Conservation (phyloP, 768 basidiomycete genomes). For the Suillus bovinus region DNA sequence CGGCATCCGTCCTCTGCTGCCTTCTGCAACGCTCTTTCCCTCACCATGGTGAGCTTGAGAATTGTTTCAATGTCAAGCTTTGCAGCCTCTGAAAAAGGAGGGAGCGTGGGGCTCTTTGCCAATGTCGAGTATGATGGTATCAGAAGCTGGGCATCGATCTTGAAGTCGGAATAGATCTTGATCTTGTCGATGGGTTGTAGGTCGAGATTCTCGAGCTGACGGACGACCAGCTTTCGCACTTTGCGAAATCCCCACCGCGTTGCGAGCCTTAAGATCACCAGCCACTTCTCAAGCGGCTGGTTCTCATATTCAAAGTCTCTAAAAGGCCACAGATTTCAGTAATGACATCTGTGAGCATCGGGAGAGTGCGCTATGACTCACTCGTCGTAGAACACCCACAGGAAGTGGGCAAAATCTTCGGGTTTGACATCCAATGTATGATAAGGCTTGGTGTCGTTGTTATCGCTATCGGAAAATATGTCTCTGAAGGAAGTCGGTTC, state of each 20-base stretch:
- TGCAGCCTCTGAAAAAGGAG: conserved; percentile 53
- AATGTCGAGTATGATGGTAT: conserved; percentile 53
- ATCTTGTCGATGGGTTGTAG: conserved; percentile 56
- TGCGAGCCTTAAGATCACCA: conserved; percentile 51
- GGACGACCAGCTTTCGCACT: conserved; percentile 50
- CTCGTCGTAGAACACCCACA: conserved; percentile 62
- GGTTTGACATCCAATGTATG: conserved; percentile 30
- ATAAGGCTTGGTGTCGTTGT: background rate
- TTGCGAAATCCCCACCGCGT: conserved; percentile 55
- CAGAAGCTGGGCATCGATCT: conserved; percentile 49
- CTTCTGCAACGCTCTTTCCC: conserved; percentile 45
- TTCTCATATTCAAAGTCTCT: conserved; percentile 60
- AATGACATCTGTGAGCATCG: background rate
- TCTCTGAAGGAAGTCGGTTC: conserved; percentile 34
- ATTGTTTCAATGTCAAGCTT: conserved; percentile 59
- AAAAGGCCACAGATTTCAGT: background rate
- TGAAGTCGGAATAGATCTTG: conserved; percentile 52
- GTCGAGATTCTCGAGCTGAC: conserved; percentile 50
- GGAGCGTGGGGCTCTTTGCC: conserved; percentile 50
- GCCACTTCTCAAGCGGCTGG: conserved; percentile 53
- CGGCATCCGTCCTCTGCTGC: conserved; percentile 30
- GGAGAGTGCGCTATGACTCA: conserved; percentile 24
- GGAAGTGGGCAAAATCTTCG: conserved; percentile 44
- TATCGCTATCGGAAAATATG: conserved; percentile 20
- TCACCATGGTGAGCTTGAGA: conserved; percentile 49